Evolutionary conservation across 352 stramenopile species (phyloP).

Genomic region (Pythium oligandrum): DNA sequence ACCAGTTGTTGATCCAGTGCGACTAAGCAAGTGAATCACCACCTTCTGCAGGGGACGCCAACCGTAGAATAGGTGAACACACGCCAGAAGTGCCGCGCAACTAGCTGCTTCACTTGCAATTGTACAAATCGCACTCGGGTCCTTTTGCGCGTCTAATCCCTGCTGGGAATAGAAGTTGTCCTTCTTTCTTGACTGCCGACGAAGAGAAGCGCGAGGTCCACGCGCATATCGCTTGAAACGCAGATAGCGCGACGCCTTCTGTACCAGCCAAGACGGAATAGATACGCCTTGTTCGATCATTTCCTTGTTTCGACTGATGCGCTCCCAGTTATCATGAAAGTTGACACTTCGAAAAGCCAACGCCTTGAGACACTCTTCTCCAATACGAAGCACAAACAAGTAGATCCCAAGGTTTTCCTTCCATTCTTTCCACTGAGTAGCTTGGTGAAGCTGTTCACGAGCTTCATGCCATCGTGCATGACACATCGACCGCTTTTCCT

Average conservation of each 20-base stretch:
- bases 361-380: slow-evolving; percentile 78
- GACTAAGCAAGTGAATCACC: slow-evolving; percentile 56
- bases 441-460: slow-evolving; percentile 38
- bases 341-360: slow-evolving; percentile 78
- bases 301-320: background rate
- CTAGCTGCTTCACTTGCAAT: slow-evolving; percentile 77
- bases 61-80: slow-evolving; percentile 72
- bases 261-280: slow-evolving; percentile 61
- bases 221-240: slow-evolving; percentile 82
- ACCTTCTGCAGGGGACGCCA: slow-evolving; percentile 63
- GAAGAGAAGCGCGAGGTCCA: slow-evolving; percentile 49
- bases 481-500: slow-evolving; percentile 55
- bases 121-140: slow-evolving; percentile 58
- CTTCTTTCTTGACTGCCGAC: slow-evolving; percentile 57
- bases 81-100: slow-evolving; percentile 73
- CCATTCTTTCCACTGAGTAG: slow-evolving; percentile 67
- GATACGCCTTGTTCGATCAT: slow-evolving; percentile 10
- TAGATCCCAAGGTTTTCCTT: slow-evolving; percentile 77
- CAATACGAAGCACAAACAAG: slow-evolving; percentile 73
- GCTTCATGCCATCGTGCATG: slow-evolving; percentile 70
- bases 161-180: slow-evolving; percentile 79
- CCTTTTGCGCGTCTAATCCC: slow-evolving; percentile 49
- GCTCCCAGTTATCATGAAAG: slow-evolving; percentile 62
- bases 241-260: slow-evolving; percentile 77
- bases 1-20: slow-evolving; percentile 10